Evolutionary conservation across 2,329 filamentous ascomycete genomes (phyloP).

Genomic region (Xylaria sp.): DNA sequence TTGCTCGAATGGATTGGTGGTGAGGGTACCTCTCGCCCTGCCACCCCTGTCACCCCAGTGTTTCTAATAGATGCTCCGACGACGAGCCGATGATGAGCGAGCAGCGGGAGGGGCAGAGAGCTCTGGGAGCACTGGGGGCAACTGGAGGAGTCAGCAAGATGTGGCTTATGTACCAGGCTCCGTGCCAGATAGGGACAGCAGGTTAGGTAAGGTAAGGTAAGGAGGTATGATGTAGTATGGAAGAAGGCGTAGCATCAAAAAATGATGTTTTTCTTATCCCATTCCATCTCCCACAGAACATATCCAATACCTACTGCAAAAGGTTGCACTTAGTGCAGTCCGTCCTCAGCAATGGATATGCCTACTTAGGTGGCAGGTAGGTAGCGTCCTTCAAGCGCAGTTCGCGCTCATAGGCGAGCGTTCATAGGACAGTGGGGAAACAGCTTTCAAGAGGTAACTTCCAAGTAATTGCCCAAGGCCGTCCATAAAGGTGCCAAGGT

Average conservation of each 20-base stretch:
- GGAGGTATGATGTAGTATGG: neutral
- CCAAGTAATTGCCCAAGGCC: neutral
- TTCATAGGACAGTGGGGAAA: neutral
- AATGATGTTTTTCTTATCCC: neutral
- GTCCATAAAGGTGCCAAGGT: neutral
- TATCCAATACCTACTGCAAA: neutral
- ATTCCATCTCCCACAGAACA: neutral
- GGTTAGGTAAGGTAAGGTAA: neutral
- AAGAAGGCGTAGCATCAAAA: neutral
- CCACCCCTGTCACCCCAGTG: slow-evolving; percentile 17
- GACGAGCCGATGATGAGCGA: slow-evolving; percentile 31
- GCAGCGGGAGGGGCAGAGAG: neutral
- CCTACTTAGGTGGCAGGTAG: no score
- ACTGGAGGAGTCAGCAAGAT: neutral
- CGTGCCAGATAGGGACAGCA: neutral
- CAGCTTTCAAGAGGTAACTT: no score
- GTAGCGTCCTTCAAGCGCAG: no score
- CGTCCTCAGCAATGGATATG: neutral
- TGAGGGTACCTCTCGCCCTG: slow-evolving; percentile 5
- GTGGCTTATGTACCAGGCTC: neutral
- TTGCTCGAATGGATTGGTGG: slow-evolving; percentile 6
- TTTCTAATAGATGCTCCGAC: slow-evolving; percentile 20
- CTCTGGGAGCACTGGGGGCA: neutral
- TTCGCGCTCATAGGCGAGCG: no score
- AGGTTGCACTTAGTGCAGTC: no score